Evolutionary conservation across 768 basidiomycete genomes (phyloP).

Genomic region (Rickenella mellea): DNA sequence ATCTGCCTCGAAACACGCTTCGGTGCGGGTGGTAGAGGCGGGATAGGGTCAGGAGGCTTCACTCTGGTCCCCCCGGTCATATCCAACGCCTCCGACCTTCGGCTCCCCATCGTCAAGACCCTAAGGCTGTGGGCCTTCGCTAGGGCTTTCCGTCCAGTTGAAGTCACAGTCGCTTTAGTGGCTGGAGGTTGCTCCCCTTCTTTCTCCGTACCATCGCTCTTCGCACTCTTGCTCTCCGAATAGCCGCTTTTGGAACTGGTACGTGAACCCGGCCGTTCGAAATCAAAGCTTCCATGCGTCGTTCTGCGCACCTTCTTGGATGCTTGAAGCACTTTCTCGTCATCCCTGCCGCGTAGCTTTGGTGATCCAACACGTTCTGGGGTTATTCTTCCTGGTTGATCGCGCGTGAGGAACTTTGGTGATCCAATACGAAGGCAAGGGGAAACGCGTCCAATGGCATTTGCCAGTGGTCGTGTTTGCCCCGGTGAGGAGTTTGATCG

Average conservation of each 20-base stretch:
- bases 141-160: background rate
- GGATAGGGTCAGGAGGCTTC: background rate
- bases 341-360: background rate
- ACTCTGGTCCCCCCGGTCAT: background rate
- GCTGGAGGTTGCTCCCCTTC: background rate
- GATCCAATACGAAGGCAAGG: background rate
- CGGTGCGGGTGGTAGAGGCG: background rate
- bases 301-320: constrained; percentile 24
- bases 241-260: background rate
- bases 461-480: background rate
- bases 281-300: constrained; percentile 70
- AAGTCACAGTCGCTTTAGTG: background rate
- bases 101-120: no score
- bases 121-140: background rate
- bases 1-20: background rate
- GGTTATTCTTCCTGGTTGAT: constrained; percentile 12
- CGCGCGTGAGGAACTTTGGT: constrained; percentile 1
- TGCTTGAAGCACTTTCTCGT: constrained; percentile 7
- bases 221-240: background rate
- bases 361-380: constrained; percentile 1
- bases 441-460: background rate
- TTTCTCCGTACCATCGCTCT: background rate
- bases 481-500: no score
- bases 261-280: constrained; percentile 48
- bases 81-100: background rate